Evolutionary conservation across 106 monocot species (phyloP).

Genomic region (Amphibolis antarctica): DNA sequence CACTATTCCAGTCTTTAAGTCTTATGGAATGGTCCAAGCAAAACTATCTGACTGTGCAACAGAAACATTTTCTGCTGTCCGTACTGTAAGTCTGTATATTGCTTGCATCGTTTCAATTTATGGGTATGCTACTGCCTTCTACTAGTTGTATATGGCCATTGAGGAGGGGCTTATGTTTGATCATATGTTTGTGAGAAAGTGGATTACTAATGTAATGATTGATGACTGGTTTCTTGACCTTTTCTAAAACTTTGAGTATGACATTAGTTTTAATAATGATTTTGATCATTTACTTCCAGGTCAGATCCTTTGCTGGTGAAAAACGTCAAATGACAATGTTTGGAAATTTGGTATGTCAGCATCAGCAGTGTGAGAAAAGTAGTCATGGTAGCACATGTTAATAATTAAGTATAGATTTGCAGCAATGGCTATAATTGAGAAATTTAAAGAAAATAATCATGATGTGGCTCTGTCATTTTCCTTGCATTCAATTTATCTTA

Average conservation of each 20-base stretch:
- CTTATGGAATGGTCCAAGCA: constrained; percentile 78
- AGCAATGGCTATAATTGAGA: no score
- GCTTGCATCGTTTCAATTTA: not conserved
- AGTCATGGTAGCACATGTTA: no score
- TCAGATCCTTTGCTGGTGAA: constrained; percentile 94
- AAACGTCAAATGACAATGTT: constrained; percentile 82
- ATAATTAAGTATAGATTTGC: no score
- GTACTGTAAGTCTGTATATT: constrained; percentile 48
- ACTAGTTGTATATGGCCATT: no score
- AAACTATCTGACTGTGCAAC: constrained; percentile 85
- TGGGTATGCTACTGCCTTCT: not conserved
- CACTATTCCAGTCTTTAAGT: constrained; percentile 79
- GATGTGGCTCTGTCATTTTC: no score
- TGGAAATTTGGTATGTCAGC: constrained; percentile 54
- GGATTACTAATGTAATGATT: no score
- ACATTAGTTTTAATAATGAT: not conserved
- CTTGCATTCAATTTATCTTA: no score
- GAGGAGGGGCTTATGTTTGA: no score
- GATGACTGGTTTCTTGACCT: no score
- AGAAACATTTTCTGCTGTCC: constrained; percentile 97
- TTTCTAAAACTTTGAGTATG: no score
- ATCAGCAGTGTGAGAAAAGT: not conserved
- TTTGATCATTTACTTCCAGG: constrained; percentile 28
- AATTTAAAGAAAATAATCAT: no score
- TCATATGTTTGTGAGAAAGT: no score